These are phyloP conservation scores for Sarocladium strictum DNA, from an alignment of 2,329 filamentous ascomycete species.

Conservation along the genomic window DNA sequence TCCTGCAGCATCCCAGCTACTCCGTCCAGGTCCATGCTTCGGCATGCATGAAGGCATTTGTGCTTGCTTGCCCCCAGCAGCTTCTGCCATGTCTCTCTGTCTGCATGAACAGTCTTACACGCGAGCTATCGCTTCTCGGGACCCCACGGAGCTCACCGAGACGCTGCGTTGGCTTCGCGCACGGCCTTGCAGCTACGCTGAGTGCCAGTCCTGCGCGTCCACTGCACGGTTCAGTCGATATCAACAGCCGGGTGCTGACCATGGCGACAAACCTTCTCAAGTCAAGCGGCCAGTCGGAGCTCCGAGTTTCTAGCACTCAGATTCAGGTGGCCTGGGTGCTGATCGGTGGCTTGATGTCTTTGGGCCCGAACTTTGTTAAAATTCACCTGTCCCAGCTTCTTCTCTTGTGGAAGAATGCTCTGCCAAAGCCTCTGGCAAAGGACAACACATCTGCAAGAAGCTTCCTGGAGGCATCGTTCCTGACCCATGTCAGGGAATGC, in stretches of 20 bases:
- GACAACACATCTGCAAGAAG: constrained; percentile 83
- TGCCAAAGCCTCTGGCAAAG: constrained; percentile 89
- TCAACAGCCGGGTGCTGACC: constrained; percentile 84
- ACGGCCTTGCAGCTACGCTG: constrained; percentile 83
- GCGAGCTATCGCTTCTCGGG: constrained; percentile 74
- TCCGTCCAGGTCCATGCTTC: constrained; percentile 90
- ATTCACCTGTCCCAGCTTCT: constrained; percentile 93
- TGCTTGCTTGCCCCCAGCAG: constrained; percentile 87
- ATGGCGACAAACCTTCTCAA: constrained; percentile 91
- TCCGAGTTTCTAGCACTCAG: constrained; percentile 86
- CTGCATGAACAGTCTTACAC: constrained; percentile 89
- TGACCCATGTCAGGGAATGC: constrained; percentile 92
- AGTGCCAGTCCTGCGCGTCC: constrained; percentile 85
- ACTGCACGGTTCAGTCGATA: constrained; percentile 89
- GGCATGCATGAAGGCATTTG: constrained; percentile 78
- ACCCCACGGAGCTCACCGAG: constrained; percentile 72
- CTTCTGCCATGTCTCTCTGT: constrained; percentile 86
- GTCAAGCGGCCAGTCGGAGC: constrained; percentile 82
- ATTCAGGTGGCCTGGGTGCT: constrained; percentile 98
- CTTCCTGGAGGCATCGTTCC: constrained; percentile 81
- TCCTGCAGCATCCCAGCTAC: constrained; percentile 91
- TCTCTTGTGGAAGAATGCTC: constrained; percentile 92
- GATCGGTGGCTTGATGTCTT: constrained; percentile 91
- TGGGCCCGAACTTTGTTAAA: constrained; percentile 97
- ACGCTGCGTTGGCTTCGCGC: constrained; percentile 83